These are phyloP conservation scores for Apiospora phragmitis DNA, from an alignment of 2,329 filamentous ascomycete species.

Conservation along the genomic window DNA sequence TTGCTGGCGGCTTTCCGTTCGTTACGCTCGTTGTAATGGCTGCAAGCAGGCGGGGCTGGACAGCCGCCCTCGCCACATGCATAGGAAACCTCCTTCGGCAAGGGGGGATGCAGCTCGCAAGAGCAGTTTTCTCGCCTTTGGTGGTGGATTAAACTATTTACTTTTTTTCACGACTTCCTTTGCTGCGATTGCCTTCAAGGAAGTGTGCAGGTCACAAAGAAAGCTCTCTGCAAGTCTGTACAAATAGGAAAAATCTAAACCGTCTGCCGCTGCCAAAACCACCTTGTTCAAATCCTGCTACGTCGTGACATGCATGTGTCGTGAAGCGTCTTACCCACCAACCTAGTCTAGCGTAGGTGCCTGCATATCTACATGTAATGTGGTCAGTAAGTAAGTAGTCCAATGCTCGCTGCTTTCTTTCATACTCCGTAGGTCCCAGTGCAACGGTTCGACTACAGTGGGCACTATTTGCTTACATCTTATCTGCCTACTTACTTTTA, in stretches of 20 bases:
- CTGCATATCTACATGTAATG: background rate
- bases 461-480: background rate
- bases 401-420: too few relatives aligned
- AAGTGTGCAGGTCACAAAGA: conserved; percentile 32
- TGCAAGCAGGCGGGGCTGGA: conserved; percentile 38
- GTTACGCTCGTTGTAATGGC: conserved; percentile 56
- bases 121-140: conserved; percentile 29
- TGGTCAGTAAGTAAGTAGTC: too few relatives aligned
- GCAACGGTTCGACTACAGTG: background rate
- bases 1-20: conserved; percentile 40
- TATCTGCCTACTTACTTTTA: background rate
- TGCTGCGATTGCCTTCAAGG: conserved; percentile 25
- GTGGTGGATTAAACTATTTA: conserved; percentile 40
- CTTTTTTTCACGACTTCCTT: conserved; percentile 21
- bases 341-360: background rate
- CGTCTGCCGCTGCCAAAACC: conserved; percentile 25
- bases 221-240: conserved; percentile 28
- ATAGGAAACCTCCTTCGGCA: conserved; percentile 26
- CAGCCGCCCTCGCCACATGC: conserved; percentile 30
- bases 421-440: background rate
- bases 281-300: background rate
- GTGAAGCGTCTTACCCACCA: background rate
- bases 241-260: conserved; percentile 26
- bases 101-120: conserved; percentile 10
- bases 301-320: background rate